phyloP scores from a whole-genome alignment of 306 rosid species.

The Sindora glabra region DNA sequence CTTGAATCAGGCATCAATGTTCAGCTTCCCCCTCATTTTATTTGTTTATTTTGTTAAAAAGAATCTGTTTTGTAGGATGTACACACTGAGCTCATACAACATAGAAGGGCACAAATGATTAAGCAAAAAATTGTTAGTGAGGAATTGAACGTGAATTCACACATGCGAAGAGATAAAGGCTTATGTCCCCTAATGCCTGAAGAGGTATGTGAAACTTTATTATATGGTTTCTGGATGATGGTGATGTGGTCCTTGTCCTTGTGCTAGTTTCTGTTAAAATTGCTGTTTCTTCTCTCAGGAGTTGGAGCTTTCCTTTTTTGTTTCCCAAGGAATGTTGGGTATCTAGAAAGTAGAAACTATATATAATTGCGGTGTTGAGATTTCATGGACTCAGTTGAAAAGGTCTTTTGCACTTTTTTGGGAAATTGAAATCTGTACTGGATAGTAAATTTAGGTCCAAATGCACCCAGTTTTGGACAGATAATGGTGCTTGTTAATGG shows the following conservation, averaged over 20 bases:
- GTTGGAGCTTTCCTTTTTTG: not conserved
- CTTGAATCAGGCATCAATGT: not conserved
- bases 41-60: constrained; percentile 22
- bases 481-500: not conserved
- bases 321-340: not conserved
- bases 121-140: constrained; percentile 55
- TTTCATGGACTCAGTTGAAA: not conserved
- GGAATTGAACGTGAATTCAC: constrained; percentile 57
- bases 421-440: too few relatives aligned
- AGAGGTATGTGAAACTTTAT: constrained; percentile 59
- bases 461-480: not conserved
- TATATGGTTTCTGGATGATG: not conserved
- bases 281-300: not conserved
- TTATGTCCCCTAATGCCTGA: constrained; percentile 91
- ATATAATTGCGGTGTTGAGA: not conserved
- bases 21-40: constrained; percentile 3
- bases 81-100: constrained; percentile 90
- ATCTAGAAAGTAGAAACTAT: not conserved
- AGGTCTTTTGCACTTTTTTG: too few relatives aligned
- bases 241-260: too few relatives aligned
- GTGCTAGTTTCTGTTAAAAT: not conserved
- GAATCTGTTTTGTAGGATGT: constrained; percentile 61
- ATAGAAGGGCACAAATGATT: constrained; percentile 81
- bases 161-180: constrained; percentile 64
- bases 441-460: not conserved